Conservation (phyloP, 2,329 filamentous ascomycete species). For the Hypoxylon sp. region DNA sequence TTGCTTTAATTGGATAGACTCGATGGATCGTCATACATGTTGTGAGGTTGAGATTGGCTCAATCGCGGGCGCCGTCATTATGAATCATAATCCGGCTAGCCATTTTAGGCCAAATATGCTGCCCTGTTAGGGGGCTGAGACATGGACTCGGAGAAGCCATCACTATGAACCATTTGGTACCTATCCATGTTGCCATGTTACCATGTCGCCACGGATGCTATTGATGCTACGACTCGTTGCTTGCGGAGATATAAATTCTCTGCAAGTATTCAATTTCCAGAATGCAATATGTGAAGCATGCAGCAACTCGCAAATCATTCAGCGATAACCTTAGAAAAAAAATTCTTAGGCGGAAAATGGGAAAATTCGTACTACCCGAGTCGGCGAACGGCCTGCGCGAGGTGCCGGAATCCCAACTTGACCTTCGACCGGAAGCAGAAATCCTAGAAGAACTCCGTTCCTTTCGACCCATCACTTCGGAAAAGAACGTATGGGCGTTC, state of each 20-base stretch:
- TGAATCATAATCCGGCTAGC: slow-evolving; percentile 20
- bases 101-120: not conserved
- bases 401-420: slow-evolving; percentile 43
- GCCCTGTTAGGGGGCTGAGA: not conserved
- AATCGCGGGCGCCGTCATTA: slow-evolving; percentile 4
- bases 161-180: slow-evolving; percentile 12
- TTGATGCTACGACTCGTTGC: not conserved
- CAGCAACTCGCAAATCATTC: not conserved
- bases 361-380: slow-evolving; percentile 43
- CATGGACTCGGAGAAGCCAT: not conserved
- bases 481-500: slow-evolving; percentile 62
- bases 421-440: slow-evolving; percentile 51
- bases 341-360: slow-evolving; percentile 10
- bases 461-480: slow-evolving; percentile 53
- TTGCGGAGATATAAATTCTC: slow-evolving; percentile 4
- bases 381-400: slow-evolving; percentile 42
- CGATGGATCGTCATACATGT: not conserved
- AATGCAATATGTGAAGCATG: not conserved
- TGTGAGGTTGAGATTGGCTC: not conserved
- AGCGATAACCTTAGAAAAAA: not conserved
- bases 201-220: not conserved
- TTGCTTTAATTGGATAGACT: not conserved
- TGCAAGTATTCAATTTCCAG: not conserved
- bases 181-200: not conserved
- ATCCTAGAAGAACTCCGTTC: slow-evolving; percentile 48